Percentiles rank a stretch among this genome's conserved stretches.
phyloP scores from a whole-genome alignment of 257 asterid species.

The Solanum sitiens region DNA sequence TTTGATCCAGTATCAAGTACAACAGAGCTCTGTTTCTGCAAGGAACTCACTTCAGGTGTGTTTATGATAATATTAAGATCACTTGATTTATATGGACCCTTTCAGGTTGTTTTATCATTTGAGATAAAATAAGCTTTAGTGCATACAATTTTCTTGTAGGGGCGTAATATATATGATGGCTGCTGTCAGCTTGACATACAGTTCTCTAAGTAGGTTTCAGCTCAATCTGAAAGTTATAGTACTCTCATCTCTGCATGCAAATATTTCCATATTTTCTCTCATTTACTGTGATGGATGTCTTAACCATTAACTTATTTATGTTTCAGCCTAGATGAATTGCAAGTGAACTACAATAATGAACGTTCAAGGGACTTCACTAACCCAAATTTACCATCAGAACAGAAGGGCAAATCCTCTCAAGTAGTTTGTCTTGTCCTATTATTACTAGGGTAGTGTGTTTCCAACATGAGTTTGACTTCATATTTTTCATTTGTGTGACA shows the following conservation, averaged over 20 bases:
- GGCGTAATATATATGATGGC: constrained; percentile 94
- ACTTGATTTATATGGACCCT: not conserved
- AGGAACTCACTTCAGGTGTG: constrained; percentile 85
- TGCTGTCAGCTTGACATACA: constrained; percentile 99
- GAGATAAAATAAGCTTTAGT: not conserved
- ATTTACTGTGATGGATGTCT: constrained; percentile 1
- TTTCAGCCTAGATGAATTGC: constrained; percentile 91
- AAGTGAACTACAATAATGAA: constrained; percentile 91
- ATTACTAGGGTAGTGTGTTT: not conserved
- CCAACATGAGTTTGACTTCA: not conserved
- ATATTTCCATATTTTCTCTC: constrained; percentile 2
- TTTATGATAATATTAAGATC: not conserved
- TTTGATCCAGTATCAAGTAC: constrained; percentile 67
- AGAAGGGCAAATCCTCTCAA: constrained; percentile 84
- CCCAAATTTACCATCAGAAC: constrained; percentile 92
- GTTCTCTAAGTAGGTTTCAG: constrained; percentile 73
- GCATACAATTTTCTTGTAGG: constrained; percentile 31
- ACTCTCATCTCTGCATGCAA: not conserved
- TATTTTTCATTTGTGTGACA: constrained; percentile 16
- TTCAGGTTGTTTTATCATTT: not conserved
- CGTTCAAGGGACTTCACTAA: constrained; percentile 98
- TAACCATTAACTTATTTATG: constrained; percentile 4
- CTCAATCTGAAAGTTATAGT: not conserved
- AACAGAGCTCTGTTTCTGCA: constrained; percentile 71
- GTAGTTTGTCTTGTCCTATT: constrained; percentile 39